Evolutionary conservation across 2,329 filamentous ascomycete species (phyloP).

Genomic region (Ophiocordyceps camponoti-floridani): DNA sequence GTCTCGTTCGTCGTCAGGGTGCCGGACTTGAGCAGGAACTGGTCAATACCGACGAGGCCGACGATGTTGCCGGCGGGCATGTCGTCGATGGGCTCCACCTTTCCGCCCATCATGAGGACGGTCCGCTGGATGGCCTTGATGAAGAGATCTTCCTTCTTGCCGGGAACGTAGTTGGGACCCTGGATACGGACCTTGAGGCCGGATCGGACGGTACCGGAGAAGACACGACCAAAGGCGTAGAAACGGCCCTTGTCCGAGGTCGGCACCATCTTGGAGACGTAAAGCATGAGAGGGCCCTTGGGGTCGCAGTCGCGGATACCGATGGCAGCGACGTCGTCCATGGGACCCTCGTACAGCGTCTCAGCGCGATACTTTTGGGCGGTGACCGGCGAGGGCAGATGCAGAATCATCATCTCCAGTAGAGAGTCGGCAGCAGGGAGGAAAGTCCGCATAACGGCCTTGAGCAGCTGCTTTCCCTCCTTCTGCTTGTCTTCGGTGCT

Average conservation of each 20-base stretch:
- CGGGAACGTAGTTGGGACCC: slow-evolving; percentile 94
- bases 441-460: slow-evolving; percentile 98
- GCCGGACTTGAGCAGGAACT: slow-evolving; percentile 99
- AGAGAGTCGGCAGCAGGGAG: slow-evolving; percentile 94
- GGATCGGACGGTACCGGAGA: slow-evolving; percentile 92
- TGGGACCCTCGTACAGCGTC: slow-evolving; percentile 95
- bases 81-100: slow-evolving; percentile 97
- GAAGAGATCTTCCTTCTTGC: slow-evolving; percentile 98
- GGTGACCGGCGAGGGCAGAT: slow-evolving; percentile 87
- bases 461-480: slow-evolving; percentile 95
- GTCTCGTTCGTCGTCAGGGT: slow-evolving; percentile 94
- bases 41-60: slow-evolving; percentile 96
- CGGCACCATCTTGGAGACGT: slow-evolving; percentile 99
- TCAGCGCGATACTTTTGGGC: slow-evolving; percentile 97
- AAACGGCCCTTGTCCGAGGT: slow-evolving; percentile 99
- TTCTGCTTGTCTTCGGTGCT: slow-evolving; percentile 70
- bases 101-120: slow-evolving; percentile 99
- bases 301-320: slow-evolving; percentile 97
- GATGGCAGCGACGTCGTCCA: slow-evolving; percentile 81
- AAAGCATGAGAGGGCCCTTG: slow-evolving; percentile 97
- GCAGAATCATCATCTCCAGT: slow-evolving; percentile 99
- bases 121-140: slow-evolving; percentile 99
- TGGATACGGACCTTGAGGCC: slow-evolving; percentile 99
- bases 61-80: slow-evolving; percentile 99
- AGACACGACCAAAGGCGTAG: slow-evolving; percentile 99